Conservation (phyloP, 1,139 yeast species). For the Meyerozyma smithsonii region DNA sequence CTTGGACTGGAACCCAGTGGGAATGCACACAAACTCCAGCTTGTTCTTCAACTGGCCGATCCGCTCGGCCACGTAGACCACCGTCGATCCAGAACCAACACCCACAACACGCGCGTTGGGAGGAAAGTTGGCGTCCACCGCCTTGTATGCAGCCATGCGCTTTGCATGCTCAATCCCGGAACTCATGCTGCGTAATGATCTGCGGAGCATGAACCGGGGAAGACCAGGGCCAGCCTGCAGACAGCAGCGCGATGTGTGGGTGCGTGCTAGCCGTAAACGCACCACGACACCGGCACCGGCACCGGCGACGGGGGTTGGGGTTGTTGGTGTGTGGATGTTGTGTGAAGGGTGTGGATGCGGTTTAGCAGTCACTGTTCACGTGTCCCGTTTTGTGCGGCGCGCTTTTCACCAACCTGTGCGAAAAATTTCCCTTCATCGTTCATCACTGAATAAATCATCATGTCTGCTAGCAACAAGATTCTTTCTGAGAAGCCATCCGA, state of each 20-base stretch:
- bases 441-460: conserved; percentile 27
- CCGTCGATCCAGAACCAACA: conserved; percentile 96
- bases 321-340: not conserved
- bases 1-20: conserved; percentile 95
- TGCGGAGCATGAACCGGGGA: not conserved
- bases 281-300: too few relatives aligned
- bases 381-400: not conserved
- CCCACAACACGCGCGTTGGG: conserved; percentile 73
- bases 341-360: not conserved
- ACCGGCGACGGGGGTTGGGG: not conserved
- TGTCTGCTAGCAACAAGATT: conserved; percentile 97
- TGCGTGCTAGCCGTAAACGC: too few relatives aligned
- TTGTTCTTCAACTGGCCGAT: conserved; percentile 68
- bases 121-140: conserved; percentile 87
- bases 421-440: conserved; percentile 3
- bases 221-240: not conserved
- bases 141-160: conserved; percentile 82
- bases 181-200: not conserved
- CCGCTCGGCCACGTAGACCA: conserved; percentile 91
- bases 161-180: conserved; percentile 58
- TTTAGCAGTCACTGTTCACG: not conserved
- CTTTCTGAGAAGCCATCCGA: conserved; percentile 90
- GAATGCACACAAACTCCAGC: conserved; percentile 66
- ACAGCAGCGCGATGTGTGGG: too few relatives aligned
- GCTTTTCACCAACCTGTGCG: conserved; percentile 10